Percentiles rank a stretch among this genome's conserved stretches.
Conservation (phyloP, 2,329 filamentous ascomycete species). For the Sordariomycetes sp. region DNA sequence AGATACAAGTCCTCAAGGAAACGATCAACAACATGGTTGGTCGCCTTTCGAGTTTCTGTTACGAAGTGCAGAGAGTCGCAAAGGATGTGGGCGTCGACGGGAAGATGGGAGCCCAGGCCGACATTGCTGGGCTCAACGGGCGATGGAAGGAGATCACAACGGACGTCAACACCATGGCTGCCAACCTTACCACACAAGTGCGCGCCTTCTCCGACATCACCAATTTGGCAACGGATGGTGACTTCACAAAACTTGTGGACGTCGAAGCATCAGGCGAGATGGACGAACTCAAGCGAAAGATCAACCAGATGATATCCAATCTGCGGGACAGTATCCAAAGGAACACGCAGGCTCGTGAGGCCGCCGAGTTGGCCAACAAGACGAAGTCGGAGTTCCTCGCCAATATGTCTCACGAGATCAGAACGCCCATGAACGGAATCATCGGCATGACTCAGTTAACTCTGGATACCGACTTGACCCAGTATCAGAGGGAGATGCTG, state of each 20-base stretch:
- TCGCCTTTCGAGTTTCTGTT: constrained; percentile 88
- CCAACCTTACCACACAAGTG: constrained; percentile 80
- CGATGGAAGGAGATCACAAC: constrained; percentile 98
- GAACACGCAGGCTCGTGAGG: constrained; percentile 91
- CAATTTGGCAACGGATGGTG: constrained; percentile 92
- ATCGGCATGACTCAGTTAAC: constrained; percentile 98
- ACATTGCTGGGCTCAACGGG: constrained; percentile 84
- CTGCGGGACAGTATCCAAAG: constrained; percentile 91
- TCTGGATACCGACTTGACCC: constrained; percentile 68
- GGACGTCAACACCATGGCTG: constrained; percentile 89
- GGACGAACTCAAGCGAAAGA: constrained; percentile 98
- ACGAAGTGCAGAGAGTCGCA: constrained; percentile 89
- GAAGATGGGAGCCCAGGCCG: constrained; percentile 96
- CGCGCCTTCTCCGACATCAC: constrained; percentile 97
- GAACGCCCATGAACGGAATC: constrained; percentile 95
- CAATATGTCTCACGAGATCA: constrained; percentile 98
- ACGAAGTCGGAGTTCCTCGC: constrained; percentile 98
- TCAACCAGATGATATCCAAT: constrained; percentile 98
- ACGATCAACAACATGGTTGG: constrained; percentile 99
- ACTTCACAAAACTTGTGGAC: constrained; percentile 94
- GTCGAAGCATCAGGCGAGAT: constrained; percentile 97
- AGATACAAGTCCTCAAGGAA: constrained; percentile 87
- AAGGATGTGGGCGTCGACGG: constrained; percentile 96
- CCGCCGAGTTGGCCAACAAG: constrained; percentile 92
- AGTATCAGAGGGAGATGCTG: constrained; percentile 95